Conservation (phyloP, 176 grass and related monocot genomes). For the Aegilops umbellulata region DNA sequence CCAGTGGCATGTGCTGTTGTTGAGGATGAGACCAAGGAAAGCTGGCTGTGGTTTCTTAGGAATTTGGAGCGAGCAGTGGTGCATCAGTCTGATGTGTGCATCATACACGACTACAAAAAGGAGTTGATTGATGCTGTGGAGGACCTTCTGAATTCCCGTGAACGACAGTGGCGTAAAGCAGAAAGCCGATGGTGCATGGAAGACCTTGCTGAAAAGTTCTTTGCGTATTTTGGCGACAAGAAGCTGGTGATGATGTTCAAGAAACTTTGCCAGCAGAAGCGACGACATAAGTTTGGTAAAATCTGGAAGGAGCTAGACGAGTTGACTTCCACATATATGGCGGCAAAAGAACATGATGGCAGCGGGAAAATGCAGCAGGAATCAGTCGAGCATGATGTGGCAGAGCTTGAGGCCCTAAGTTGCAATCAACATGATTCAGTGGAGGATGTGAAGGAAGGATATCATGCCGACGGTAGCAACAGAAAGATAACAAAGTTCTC, state of each 20-base stretch:
- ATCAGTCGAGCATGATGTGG: background rate
- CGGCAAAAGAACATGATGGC: background rate
- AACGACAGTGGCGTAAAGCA: too few species aligned
- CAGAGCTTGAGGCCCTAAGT: background rate
- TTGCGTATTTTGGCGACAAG: too few species aligned
- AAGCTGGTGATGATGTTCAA: too few species aligned
- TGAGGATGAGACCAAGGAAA: too few species aligned
- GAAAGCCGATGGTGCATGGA: background rate
- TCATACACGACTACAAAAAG: too few species aligned
- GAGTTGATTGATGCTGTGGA: too few species aligned
- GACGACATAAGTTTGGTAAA: background rate
- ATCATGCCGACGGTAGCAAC: background rate
- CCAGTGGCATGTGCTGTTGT: too few species aligned
- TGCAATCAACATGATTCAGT: background rate
- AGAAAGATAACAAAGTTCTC: background rate
- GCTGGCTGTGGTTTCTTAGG: too few species aligned
- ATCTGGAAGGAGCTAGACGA: conserved; percentile 20
- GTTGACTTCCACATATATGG: background rate
- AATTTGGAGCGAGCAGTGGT: too few species aligned
- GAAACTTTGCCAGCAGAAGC: background rate
- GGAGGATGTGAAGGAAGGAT: background rate
- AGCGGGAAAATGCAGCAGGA: background rate
- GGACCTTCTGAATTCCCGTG: too few species aligned
- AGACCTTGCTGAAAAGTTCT: background rate
- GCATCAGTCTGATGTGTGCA: too few species aligned